Conservation (phyloP, 441 rosid genomes). For the Daphne laureola region DNA sequence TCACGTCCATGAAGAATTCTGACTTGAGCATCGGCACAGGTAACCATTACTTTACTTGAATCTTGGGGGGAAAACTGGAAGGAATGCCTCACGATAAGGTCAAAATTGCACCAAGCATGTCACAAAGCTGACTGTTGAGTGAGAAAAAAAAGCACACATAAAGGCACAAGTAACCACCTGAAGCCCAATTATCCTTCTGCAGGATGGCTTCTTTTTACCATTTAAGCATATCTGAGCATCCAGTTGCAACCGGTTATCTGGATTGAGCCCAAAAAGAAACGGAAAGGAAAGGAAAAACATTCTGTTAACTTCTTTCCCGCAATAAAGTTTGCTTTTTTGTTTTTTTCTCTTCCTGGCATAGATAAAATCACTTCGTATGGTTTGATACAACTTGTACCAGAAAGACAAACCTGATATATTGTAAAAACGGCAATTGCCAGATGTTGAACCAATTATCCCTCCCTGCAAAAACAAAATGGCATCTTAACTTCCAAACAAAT, state of each 20-base stretch:
- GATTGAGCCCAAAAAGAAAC: slow-evolving; percentile 12
- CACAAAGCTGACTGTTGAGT: not conserved
- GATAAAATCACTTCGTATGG: too few relatives aligned
- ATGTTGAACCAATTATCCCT: slow-evolving; percentile 67
- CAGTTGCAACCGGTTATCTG: slow-evolving; percentile 73
- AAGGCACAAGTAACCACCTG: slow-evolving; percentile 40
- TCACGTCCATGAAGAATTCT: slow-evolving; percentile 62
- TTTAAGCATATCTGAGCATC: slow-evolving; percentile 58
- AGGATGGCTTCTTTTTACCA: slow-evolving; percentile 61
- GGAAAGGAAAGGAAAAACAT: slow-evolving; percentile 1
- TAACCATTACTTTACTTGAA: slow-evolving; percentile 71
- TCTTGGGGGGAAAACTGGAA: slow-evolving; percentile 64
- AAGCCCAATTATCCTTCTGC: slow-evolving; percentile 72
- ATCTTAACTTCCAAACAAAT: slow-evolving; percentile 16
- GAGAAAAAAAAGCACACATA: slow-evolving; percentile 9
- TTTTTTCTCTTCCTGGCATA: too few relatives aligned
- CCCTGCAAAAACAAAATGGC: slow-evolving; percentile 40
- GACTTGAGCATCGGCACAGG: slow-evolving; percentile 85
- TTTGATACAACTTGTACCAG: too few relatives aligned
- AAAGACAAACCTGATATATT: slow-evolving; percentile 47
- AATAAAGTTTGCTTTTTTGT: too few relatives aligned
- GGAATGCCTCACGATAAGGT: slow-evolving; percentile 9
- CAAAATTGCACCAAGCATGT: not conserved
- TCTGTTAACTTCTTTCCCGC: too few relatives aligned
- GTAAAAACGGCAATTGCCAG: slow-evolving; percentile 72